These are phyloP conservation scores for Barnettozyma californica DNA, from an alignment of 805 yeast genomes.

Conservation along the genomic window DNA sequence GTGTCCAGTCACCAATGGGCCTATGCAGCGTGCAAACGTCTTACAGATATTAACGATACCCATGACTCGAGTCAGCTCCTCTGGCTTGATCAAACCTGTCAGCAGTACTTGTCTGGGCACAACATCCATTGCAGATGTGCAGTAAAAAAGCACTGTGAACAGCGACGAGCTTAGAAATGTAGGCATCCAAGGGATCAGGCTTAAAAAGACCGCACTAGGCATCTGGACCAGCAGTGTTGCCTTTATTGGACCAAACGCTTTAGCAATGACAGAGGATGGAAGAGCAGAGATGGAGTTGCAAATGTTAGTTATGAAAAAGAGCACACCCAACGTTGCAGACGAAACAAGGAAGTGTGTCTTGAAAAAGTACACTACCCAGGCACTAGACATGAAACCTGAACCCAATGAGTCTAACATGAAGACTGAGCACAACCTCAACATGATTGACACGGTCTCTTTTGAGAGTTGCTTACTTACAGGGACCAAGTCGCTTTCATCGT, in stretches of 20 bases:
- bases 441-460: constrained; percentile 35
- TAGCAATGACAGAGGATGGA: constrained; percentile 70
- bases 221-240: constrained; percentile 72
- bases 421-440: constrained; percentile 46
- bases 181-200: constrained; percentile 43
- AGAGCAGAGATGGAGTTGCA: constrained; percentile 64
- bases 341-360: constrained; percentile 47
- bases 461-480: constrained; percentile 25
- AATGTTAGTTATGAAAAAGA: constrained; percentile 61
- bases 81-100: constrained; percentile 56
- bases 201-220: constrained; percentile 67
- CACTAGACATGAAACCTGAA: constrained; percentile 79
- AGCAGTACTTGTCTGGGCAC: constrained; percentile 83
- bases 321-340: constrained; percentile 55
- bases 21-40: constrained; percentile 77
- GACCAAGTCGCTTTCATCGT: constrained; percentile 2
- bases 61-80: constrained; percentile 69
- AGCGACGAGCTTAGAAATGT: constrained; percentile 40
- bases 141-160: constrained; percentile 48
- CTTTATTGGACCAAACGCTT: constrained; percentile 67
- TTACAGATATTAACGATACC: constrained; percentile 85
- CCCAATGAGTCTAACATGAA: constrained; percentile 88
- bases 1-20: constrained; percentile 75
- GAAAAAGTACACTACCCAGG: constrained; percentile 86
- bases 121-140: constrained; percentile 80